Evolutionary conservation across 306 rosid genomes (phyloP).

Genomic region (Cicer bijugum): DNA sequence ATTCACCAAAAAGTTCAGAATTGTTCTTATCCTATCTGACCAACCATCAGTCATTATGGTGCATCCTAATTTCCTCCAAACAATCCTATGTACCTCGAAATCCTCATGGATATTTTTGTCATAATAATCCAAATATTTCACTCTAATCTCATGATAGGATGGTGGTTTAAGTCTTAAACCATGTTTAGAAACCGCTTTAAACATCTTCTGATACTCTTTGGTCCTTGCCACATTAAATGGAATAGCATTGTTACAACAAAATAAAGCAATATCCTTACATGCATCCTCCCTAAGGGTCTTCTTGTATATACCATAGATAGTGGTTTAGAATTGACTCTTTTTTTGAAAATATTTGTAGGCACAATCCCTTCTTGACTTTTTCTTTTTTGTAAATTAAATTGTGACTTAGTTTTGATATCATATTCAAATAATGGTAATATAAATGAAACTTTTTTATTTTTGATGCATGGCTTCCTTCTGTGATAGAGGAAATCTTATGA

Average conservation of each 20-base stretch:
- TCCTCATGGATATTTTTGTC: background rate
- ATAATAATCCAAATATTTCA: background rate
- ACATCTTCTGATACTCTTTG: background rate
- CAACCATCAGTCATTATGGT: background rate
- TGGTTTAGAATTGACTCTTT: background rate
- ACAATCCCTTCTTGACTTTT: background rate
- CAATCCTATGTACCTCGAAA: background rate
- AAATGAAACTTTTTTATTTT: background rate
- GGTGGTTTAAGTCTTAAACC: background rate
- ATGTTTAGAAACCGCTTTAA: too few species aligned
- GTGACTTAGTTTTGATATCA: background rate
- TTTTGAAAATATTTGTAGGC: background rate
- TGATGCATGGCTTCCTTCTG: constrained; percentile 1
- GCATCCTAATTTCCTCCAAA: background rate
- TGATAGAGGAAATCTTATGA: background rate
- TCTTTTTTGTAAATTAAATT: background rate
- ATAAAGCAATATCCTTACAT: background rate
- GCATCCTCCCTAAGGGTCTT: background rate
- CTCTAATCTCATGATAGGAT: background rate
- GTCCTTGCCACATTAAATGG: background rate
- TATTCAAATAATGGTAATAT: constrained; percentile 7
- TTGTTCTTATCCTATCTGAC: background rate
- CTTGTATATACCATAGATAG: background rate
- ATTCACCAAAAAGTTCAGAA: background rate
- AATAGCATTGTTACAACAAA: too few species aligned